A percentile compares a stretch with the other conserved stretches of the same genome.
These are phyloP conservation scores for Pilatotrama ljubarskyi DNA, from an alignment of 768 basidiomycete species.

Conservation along the genomic window DNA sequence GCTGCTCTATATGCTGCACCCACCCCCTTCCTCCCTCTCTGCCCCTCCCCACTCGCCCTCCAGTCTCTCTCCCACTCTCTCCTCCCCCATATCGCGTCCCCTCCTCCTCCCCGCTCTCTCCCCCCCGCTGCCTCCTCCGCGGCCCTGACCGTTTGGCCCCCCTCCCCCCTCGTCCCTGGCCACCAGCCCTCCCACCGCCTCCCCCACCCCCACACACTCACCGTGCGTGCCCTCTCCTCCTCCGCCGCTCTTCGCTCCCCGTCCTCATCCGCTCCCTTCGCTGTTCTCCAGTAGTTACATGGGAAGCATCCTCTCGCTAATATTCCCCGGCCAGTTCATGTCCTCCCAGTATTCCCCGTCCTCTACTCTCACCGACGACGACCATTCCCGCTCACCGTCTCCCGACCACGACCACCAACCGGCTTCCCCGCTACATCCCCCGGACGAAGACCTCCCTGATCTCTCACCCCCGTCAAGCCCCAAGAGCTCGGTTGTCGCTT, in stretches of 20 bases:
- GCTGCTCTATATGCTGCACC: conserved; percentile 25
- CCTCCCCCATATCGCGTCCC: conserved; percentile 21
- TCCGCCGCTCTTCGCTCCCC: conserved; percentile 4
- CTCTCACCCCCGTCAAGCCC: conserved; percentile 15
- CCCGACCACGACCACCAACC: conserved; percentile 15
- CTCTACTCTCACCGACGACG: conserved; percentile 22
- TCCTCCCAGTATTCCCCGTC: conserved; percentile 23
- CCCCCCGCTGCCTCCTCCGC: conserved; percentile 24
- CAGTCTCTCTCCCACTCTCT: conserved; percentile 9
- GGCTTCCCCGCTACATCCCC: background rate
- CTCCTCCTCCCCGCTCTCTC: background rate
- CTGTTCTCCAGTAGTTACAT: conserved; percentile 24
- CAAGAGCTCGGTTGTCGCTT: conserved; percentile 12
- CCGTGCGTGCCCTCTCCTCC: conserved; percentile 11
- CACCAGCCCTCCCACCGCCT: conserved; percentile 16
- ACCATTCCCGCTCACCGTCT: conserved; percentile 22
- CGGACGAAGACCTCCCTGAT: conserved; percentile 14
- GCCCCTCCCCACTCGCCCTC: conserved; percentile 16
- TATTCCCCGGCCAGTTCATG: conserved; percentile 33
- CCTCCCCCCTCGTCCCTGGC: conserved; percentile 13
- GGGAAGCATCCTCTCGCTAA: conserved; percentile 33
- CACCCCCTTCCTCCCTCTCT: conserved; percentile 16
- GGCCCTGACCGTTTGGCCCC: conserved; percentile 19
- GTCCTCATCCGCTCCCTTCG: background rate
- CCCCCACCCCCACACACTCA: conserved; percentile 14